These are phyloP conservation scores for Xylaria grammica DNA, from an alignment of 495 filamentous ascomycete genomes.

Conservation along the genomic window DNA sequence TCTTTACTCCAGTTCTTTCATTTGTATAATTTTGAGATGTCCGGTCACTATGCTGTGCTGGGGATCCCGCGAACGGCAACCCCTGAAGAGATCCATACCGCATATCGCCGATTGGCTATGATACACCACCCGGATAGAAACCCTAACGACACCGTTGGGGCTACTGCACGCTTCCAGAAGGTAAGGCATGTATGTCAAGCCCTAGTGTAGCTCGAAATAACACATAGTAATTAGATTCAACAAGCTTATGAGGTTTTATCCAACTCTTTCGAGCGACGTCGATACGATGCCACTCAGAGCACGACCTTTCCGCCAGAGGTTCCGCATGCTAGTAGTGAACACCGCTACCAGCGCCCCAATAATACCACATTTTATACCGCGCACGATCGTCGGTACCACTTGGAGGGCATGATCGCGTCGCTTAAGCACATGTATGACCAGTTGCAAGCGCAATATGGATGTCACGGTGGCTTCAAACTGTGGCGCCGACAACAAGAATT, in stretches of 20 bases:
- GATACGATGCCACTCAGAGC: neutral
- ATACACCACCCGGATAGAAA: conserved; percentile 86
- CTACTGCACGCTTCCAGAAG: conserved; percentile 82
- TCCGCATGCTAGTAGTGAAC: neutral
- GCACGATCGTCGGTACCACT: no score
- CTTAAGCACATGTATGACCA: no score
- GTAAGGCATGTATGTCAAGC: conserved; percentile 35
- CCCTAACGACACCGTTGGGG: conserved; percentile 64
- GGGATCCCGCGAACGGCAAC: conserved; percentile 74
- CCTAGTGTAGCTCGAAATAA: neutral
- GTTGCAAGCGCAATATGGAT: no score
- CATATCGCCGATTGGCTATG: conserved; percentile 79
- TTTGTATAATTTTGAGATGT: conserved; percentile 69
- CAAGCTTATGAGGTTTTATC: neutral
- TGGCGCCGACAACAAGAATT: neutral
- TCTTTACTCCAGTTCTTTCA: no score
- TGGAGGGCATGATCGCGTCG: no score
- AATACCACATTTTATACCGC: no score
- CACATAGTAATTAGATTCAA: neutral
- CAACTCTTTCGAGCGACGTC: neutral
- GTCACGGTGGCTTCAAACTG: no score
- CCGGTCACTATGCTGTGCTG: conserved; percentile 90
- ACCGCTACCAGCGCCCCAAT: no score
- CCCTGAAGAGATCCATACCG: conserved; percentile 80
- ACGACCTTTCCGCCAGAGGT: neutral